phyloP scores from a whole-genome alignment of 73 alveolate species.

The Halteria grandinella region DNA sequence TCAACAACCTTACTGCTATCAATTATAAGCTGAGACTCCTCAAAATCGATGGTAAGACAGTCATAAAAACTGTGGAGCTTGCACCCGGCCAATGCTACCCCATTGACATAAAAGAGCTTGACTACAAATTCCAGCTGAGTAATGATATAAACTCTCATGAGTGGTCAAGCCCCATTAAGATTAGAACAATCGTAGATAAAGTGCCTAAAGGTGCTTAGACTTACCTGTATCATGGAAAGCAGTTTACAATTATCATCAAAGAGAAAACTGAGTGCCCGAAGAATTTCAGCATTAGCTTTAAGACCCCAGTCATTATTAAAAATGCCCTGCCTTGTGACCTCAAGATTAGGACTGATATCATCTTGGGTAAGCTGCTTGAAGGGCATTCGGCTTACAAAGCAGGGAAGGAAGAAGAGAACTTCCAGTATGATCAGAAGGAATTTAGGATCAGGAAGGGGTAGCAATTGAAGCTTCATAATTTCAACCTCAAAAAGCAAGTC shows the following conservation, averaged over 20 bases:
- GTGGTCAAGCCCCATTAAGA: constrained; percentile 48
- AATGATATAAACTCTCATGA: background rate
- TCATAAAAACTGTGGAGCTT: constrained; percentile 4
- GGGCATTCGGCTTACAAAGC: background rate
- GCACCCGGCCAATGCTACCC: constrained; percentile 58
- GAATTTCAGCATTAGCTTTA: constrained; percentile 25
- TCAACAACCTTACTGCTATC: constrained; percentile 34
- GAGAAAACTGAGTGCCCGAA: constrained; percentile 42
- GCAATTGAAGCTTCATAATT: constrained; percentile 5
- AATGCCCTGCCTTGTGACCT: constrained; percentile 56
- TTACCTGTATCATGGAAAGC: constrained; percentile 43
- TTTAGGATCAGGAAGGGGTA: constrained; percentile 33
- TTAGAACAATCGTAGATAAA: constrained; percentile 19
- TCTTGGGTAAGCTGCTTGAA: background rate
- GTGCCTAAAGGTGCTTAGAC: constrained; percentile 32
- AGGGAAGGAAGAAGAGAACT: background rate
- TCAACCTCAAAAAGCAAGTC: constrained; percentile 5
- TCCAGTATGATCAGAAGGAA: constrained; percentile 7
- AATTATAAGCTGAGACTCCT: constrained; percentile 10
- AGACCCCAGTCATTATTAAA: constrained; percentile 48
- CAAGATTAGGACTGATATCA: background rate
- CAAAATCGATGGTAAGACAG: background rate
- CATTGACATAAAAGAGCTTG: constrained; percentile 13
- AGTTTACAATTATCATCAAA: constrained; percentile 32
- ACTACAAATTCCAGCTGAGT: constrained; percentile 12